phyloP scores from a whole-genome alignment of 805 yeast species.

The Candida nanaspora region DNA sequence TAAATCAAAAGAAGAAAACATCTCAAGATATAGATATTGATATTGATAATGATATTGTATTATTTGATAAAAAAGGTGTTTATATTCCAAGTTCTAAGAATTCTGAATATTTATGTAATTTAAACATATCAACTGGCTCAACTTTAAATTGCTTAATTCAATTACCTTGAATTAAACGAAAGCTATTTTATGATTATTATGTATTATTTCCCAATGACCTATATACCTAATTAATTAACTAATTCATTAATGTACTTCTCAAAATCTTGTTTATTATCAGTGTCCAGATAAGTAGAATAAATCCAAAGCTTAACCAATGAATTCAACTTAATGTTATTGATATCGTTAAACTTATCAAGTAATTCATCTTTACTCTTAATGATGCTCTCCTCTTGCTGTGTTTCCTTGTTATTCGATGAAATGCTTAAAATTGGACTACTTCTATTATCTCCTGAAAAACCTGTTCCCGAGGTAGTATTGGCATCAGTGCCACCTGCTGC shows the following conservation, averaged over 20 bases:
- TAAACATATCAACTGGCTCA: constrained; percentile 49
- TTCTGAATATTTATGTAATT: constrained; percentile 39
- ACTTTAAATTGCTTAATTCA: constrained; percentile 29
- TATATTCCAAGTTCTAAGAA: constrained; percentile 26
- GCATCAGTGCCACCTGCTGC: no score
- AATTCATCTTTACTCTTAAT: constrained; percentile 5
- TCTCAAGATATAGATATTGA: constrained; percentile 3
- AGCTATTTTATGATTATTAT: neutral
- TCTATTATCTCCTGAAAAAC: no score
- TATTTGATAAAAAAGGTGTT: constrained; percentile 27
- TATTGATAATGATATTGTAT: constrained; percentile 18
- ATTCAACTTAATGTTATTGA: constrained; percentile 14
- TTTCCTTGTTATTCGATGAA: no score
- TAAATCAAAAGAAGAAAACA: no score
- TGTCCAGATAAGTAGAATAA: constrained; percentile 1
- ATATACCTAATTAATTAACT: neutral
- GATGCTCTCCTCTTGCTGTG: no score
- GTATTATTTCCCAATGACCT: no score
- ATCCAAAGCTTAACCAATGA: constrained; percentile 19
- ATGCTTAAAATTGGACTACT: no score
- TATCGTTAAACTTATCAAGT: constrained; percentile 8
- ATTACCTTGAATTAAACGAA: neutral
- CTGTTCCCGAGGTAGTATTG: no score
- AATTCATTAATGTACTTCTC: neutral
- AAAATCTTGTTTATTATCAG: neutral